Base-by-base conservation (phyloP, 2,329 filamentous ascomycete genomes). In the Penicillium thymicola region DNA sequence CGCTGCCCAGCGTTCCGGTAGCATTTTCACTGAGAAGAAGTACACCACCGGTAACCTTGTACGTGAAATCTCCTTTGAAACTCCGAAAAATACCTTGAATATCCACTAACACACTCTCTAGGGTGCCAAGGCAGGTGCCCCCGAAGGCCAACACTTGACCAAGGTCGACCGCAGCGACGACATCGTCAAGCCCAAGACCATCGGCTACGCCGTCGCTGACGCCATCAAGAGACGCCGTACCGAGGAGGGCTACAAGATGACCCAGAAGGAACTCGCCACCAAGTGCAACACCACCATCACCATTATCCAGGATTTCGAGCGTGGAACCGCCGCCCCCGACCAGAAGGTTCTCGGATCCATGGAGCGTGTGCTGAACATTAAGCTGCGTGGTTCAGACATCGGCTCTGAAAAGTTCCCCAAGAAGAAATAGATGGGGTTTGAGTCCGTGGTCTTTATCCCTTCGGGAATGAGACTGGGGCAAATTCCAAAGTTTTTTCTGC, bases 121-220 rank as follows among this genome's bases (percentile, higher is more conserved):
- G 78, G 72, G 80, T 42, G 66, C 63, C 25, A 73, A 72, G 55
- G 54, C 78, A 58, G 79, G 78, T 59, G 82, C 72, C 52, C 69
- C 81, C 65, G 93, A 97, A 79, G 94, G 94, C 67, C 94, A 99
- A 80, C 92, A 90, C 73, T 83, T 97, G 64, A 97, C 94, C 66
- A 97, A 97, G 82, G 92, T 99, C 76, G 94, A 97, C 82, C 92
- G 93, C 67, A 88, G 87, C 74, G 92, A 97, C 81, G 94, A 97
- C 75, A 96, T 97, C 79, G 88, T 97, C 78, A 96, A 96, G 81
- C 92, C 92, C 72, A 96, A 96, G 81, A 95, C 91, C 45, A 82
- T 97, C 57, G 91, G 92, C 73, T 82, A 83, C 70, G 82, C 84
- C 55, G 90, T 97, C 63, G 91, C 89, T 69, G 85, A 90, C 65